Evolutionary conservation across 306 rosid species (phyloP), one percentile per base, ranked within the genome.

Genomic region (Gastrolobium bilobum): DNA sequence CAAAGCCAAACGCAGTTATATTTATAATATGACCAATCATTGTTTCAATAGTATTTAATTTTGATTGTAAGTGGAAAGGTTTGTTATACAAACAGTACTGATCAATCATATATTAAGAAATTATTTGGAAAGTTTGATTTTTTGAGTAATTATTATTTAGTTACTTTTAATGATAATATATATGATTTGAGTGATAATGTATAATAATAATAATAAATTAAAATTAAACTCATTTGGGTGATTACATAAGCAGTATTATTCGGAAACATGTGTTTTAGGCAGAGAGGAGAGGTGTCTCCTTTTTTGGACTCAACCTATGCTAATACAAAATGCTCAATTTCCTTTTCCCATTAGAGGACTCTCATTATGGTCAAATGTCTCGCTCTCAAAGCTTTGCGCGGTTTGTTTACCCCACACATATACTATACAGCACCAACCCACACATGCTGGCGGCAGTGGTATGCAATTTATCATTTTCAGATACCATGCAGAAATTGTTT

Each of bases 401-500:
- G 26, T 4, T 44, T n/a, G 50, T 50, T 39, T 7, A 15, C 8
- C 47, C 37, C 51, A 7, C 9, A n/a, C 38, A 2, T 1, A 7
- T 2, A 53, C 29, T 20, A 35, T 2, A 7, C 0, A 9, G 10
- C 15, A 46, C 65, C 77, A 15, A 53, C 30, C 26, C 65, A 54
- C 54, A 10, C 2, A 10, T 38, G 69, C 7, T 61, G 44, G 44
- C 1, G 44, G 44, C 1, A 7, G 29, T 38, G 50, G 48, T 56
- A 38, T 33, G 30, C 46, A 69, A 69, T 50, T 10, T 20, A 15
- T 10, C 29, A 57, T 11, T 5, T 26, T 7, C 14, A 68, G 26
- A 69, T 13, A 26, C 5, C 8, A 29, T 30, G 84, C 73, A 43
- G 58, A 53, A n/a, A n/a, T 67, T 77, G 81, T 77, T 43, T 66